Evolutionary conservation across 495 filamentous ascomycete species (phyloP).

Genomic region (Penicillium salamii): DNA sequence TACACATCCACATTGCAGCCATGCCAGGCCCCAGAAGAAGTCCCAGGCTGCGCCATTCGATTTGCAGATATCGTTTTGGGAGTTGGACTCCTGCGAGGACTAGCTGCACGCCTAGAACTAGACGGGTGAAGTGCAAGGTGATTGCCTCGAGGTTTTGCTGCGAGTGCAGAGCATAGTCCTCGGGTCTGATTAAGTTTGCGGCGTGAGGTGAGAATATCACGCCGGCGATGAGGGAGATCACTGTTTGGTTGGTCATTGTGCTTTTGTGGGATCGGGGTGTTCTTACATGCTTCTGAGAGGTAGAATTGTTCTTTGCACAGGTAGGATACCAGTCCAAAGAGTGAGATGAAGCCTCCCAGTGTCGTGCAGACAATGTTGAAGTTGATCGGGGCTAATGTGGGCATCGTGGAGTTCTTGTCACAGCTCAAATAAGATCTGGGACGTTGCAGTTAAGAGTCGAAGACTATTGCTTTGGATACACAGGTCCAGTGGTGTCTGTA

Average conservation of each 20-base stretch:
- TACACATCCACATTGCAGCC: slow-evolving; percentile 85
- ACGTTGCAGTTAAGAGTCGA: too few species aligned
- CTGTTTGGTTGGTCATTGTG: slow-evolving; percentile 35
- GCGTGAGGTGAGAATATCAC: slow-evolving; percentile 75
- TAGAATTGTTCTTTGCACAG: slow-evolving; percentile 88
- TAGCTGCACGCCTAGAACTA: slow-evolving; percentile 88
- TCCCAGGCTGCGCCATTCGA: slow-evolving; percentile 75
- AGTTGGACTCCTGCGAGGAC: slow-evolving; percentile 88
- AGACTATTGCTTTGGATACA: too few species aligned
- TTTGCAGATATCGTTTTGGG: slow-evolving; percentile 78
- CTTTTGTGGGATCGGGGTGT: neutral
- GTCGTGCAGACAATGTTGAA: slow-evolving; percentile 87
- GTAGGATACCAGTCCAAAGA: slow-evolving; percentile 87
- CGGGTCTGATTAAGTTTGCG: slow-evolving; percentile 71
- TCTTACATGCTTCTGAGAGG: slow-evolving; percentile 83
- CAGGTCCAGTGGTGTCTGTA: too few species aligned
- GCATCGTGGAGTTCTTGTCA: slow-evolving; percentile 55
- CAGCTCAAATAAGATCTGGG: too few species aligned
- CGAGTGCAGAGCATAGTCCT: slow-evolving; percentile 70
- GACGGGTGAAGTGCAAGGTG: slow-evolving; percentile 79
- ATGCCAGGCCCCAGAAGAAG: slow-evolving; percentile 83
- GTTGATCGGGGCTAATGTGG: slow-evolving; percentile 71
- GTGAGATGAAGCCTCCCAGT: slow-evolving; percentile 80
- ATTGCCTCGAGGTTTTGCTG: slow-evolving; percentile 56
- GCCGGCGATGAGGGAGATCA: slow-evolving; percentile 80